Percentiles rank a stretch among this genome's conserved stretches.
These are phyloP conservation scores for Endocalyx cinctus DNA, from an alignment of 2,329 filamentous ascomycete species.

Conservation along the genomic window DNA sequence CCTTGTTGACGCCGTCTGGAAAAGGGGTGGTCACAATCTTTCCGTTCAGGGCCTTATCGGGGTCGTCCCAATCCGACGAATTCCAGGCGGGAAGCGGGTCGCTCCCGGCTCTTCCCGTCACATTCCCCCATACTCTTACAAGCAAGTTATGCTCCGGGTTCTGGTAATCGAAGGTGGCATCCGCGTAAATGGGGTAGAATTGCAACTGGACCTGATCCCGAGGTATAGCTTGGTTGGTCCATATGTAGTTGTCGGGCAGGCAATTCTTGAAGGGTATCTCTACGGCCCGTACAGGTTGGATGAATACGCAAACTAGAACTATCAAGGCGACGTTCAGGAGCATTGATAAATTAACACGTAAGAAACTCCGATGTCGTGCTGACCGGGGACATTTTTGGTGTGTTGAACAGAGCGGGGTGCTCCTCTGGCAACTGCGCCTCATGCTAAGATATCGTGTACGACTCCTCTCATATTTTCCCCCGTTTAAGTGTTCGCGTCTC, in stretches of 20 bases:
- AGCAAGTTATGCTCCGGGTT: constrained; percentile 61
- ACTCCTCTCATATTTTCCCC: too few species aligned
- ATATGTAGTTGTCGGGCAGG: constrained; percentile 57
- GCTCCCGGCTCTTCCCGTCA: constrained; percentile 64
- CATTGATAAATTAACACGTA: too few species aligned
- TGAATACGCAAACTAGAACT: constrained; percentile 32
- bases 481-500: too few species aligned
- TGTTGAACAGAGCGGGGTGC: too few species aligned
- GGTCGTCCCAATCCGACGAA: constrained; percentile 59
- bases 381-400: too few species aligned
- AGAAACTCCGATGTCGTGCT: too few species aligned
- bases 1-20: constrained; percentile 42
- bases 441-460: too few species aligned
- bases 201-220: constrained; percentile 60
- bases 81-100: constrained; percentile 55
- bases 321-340: constrained; percentile 22
- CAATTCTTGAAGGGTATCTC: constrained; percentile 83
- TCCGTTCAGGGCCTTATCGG: constrained; percentile 55
- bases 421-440: too few species aligned
- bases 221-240: constrained; percentile 25
- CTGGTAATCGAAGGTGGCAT: constrained; percentile 66
- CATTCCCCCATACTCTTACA: constrained; percentile 85
- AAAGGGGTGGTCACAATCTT: constrained; percentile 68
- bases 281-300: constrained; percentile 52
- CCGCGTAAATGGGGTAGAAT: constrained; percentile 71